Percentiles rank a stretch among this genome's conserved stretches.
Conservation (phyloP, 495 filamentous ascomycete genomes). For the Entonaema liquescens region DNA sequence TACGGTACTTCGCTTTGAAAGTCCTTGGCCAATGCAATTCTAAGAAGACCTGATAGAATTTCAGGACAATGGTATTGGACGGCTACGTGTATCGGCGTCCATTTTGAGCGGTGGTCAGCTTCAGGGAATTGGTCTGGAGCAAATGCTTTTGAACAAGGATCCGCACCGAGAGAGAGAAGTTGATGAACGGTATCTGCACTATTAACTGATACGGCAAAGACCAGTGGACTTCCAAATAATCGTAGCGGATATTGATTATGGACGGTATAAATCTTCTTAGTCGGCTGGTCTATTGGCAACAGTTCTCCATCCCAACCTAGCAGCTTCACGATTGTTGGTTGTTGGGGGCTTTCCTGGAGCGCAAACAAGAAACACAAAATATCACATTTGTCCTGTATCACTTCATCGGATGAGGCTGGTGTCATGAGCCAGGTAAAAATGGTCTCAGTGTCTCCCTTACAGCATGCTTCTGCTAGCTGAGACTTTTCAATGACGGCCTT, state of each 20-base stretch:
- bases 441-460: constrained; percentile 16
- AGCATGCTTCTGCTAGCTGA: constrained; percentile 19
- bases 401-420: background rate
- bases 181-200: constrained; percentile 27
- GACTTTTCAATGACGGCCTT: background rate
- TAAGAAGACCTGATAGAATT: constrained; percentile 32
- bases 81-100: constrained; percentile 46
- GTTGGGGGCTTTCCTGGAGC: no score
- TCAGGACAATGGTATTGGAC: constrained; percentile 40
- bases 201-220: constrained; percentile 35
- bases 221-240: constrained; percentile 43
- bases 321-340: no score
- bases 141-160: constrained; percentile 23
- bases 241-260: constrained; percentile 44
- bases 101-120: constrained; percentile 14
- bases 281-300: constrained; percentile 21
- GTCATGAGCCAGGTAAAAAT: constrained; percentile 11
- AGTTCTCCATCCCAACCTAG: no score
- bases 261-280: constrained; percentile 9
- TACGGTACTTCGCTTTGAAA: no score
- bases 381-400: no score
- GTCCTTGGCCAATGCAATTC: constrained; percentile 5
- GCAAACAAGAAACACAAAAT: no score
- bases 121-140: constrained; percentile 13
- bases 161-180: constrained; percentile 30